Conservation (phyloP, 2,329 filamentous ascomycete species). For the Lachnellula cervina region DNA sequence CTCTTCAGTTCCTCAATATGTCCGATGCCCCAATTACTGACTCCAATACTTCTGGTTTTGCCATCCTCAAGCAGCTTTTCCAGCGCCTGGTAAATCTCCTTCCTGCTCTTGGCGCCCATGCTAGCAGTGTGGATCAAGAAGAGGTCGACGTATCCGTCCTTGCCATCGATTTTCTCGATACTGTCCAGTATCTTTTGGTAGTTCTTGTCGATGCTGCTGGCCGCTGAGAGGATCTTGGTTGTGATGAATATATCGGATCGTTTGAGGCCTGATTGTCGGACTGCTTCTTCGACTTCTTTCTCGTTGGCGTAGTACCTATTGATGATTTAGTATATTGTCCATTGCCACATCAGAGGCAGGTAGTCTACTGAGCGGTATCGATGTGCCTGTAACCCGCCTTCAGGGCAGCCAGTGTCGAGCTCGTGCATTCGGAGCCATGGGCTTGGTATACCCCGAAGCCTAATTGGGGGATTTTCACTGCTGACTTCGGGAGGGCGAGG, state of each 20-base stretch:
- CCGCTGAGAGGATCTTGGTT: conserved; percentile 59
- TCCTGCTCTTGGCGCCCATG: conserved; percentile 48
- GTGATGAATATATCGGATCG: conserved; percentile 63
- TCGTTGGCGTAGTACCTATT: conserved; percentile 65
- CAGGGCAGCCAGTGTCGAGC: conserved; percentile 55
- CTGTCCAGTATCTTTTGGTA: conserved; percentile 39
- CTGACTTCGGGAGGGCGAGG: conserved; percentile 26
- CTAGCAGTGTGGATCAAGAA: conserved; percentile 65
- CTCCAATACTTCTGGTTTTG: conserved; percentile 60
- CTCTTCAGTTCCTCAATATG: conserved; percentile 65
- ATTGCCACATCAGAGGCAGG: neutral
- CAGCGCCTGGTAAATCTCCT: conserved; percentile 61
- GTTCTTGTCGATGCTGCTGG: conserved; percentile 49
- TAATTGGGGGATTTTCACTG: conserved; percentile 55
- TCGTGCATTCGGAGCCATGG: conserved; percentile 46
- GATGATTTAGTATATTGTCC: neutral
- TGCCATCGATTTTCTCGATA: conserved; percentile 11
- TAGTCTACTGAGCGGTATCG: conserved; percentile 49
- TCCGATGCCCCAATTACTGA: conserved; percentile 65
- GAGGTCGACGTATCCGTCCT: conserved; percentile 13
- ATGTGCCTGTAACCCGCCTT: conserved; percentile 57
- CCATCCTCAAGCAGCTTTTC: conserved; percentile 58
- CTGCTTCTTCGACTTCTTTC: conserved; percentile 57
- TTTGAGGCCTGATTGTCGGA: conserved; percentile 50
- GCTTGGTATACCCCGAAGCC: conserved; percentile 70